Evolutionary conservation across 1,139 yeast species (phyloP).

Genomic region (Eremothecium coryli): DNA sequence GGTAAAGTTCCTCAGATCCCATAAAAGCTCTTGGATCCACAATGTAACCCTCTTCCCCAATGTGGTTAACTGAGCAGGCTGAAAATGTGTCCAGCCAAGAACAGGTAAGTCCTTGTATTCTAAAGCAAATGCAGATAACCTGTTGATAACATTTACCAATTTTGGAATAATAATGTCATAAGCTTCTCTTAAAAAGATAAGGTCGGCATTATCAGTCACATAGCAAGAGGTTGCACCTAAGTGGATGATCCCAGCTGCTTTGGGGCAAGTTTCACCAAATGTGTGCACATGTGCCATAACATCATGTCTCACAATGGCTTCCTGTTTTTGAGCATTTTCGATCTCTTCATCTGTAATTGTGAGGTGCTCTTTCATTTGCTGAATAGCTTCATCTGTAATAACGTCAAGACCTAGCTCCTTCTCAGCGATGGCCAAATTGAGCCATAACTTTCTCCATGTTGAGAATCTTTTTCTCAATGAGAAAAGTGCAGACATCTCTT

Average conservation of each 20-base stretch:
- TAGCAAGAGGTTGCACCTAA: slow-evolving; percentile 97
- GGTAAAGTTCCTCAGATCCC: slow-evolving; percentile 94
- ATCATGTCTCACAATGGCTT: slow-evolving; percentile 96
- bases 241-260: slow-evolving; percentile 96
- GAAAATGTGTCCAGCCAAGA: slow-evolving; percentile 99
- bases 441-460: slow-evolving; percentile 98
- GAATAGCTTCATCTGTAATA: slow-evolving; percentile 84
- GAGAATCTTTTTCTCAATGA: slow-evolving; percentile 90
- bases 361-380: slow-evolving; percentile 69
- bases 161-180: slow-evolving; percentile 88
- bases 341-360: slow-evolving; percentile 89
- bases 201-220: slow-evolving; percentile 96
- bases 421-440: slow-evolving; percentile 91
- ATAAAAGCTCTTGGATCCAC: slow-evolving; percentile 94
- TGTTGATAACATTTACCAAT: slow-evolving; percentile 88
- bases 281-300: slow-evolving; percentile 99
- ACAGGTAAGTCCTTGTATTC: slow-evolving; percentile 94
- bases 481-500: slow-evolving; percentile 90
- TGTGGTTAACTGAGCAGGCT: slow-evolving; percentile 97
- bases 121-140: slow-evolving; percentile 78
- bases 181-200: slow-evolving; percentile 92
- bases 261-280: slow-evolving; percentile 86
- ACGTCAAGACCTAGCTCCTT: slow-evolving; percentile 77
- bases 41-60: slow-evolving; percentile 97
- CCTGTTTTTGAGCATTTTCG: slow-evolving; percentile 80